Conservation (phyloP, 805 yeast species). For the Metschnikowia reukaufii region DNA sequence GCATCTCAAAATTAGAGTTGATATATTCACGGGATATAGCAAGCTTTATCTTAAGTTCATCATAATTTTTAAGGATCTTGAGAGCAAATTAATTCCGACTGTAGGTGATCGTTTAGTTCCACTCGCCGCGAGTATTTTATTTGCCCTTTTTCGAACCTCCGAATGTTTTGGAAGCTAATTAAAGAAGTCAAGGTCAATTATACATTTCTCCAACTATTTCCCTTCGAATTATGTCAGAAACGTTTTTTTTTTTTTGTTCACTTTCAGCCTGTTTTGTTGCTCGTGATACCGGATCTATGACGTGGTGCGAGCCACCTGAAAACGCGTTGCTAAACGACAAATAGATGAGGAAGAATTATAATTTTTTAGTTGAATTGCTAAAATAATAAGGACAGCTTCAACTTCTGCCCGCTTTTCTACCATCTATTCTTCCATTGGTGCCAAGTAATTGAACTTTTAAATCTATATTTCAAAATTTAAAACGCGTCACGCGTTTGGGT, state of each 20-base stretch:
- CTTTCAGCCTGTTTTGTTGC: neutral
- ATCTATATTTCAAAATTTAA: no score
- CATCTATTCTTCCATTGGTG: neutral
- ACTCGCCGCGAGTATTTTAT: neutral
- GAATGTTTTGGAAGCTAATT: neutral
- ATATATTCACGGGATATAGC: neutral
- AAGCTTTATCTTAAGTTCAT: neutral
- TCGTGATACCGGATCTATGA: neutral
- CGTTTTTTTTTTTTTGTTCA: neutral
- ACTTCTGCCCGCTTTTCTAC: neutral
- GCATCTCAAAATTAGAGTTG: neutral
- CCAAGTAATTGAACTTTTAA: neutral
- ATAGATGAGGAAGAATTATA: neutral
- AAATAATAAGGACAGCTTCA: neutral
- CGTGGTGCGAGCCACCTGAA: neutral
- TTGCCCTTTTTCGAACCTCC: neutral
- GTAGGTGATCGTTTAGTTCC: neutral
- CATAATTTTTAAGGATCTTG: neutral
- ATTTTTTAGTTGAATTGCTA: conserved; percentile 1
- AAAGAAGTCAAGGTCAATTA: neutral
- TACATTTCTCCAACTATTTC: neutral
- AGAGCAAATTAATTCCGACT: neutral
- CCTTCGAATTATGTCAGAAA: neutral
- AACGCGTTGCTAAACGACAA: neutral
- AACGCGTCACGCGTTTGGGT: neutral